Base-by-base conservation (phyloP, 2,329 filamentous ascomycete species). In the Cladosporium sp. region DNA sequence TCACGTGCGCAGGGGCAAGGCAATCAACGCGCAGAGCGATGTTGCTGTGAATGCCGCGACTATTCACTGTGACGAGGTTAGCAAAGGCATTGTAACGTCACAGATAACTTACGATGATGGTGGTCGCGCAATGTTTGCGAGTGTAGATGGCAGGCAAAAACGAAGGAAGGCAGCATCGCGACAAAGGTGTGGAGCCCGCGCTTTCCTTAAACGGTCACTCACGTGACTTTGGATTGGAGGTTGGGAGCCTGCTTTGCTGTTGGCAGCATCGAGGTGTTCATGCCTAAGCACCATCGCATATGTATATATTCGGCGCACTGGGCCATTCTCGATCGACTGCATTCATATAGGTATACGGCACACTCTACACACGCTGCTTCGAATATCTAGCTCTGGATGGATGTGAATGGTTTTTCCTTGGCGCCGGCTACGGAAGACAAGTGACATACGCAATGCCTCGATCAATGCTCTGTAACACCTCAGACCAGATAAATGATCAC, bases 201-300 rank as follows among this genome's bases (percentile, higher is more conserved):
- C 45, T 48, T 48, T 47, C 43, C 43, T 27, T 47, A 47, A 47
- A 47, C 44, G 45, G 45, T 24, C 32, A 36, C n/a, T 36, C 32
- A 36, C 32, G 32, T 36, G 32, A 36, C 32, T 15, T 15, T 7
- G n/a, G 32, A 17, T 36, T 17, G 13, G 13, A 17, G 13, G n/a
- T 17, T 36, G 32, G 32, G 32, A 36, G 13, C 15, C 32, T 36
- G 32, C 32, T 8, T 36, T 7, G 32, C 7, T 36, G 32, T 11
- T 17, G 15, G 32, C n/a, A 36, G 15, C 8, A n/a, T n/a, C 3
- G 15, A 36, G 32, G 9, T 17, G 32, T 8, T n/a, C 32, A 27
- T 27, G 22, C 22, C 9, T 27, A 9, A 27, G 5, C 9, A 27
- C 22, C 22, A 27, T 5, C 22, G 22, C 22, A 27, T 9, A 27